A percentile compares a stretch with the other conserved stretches of the same genome.
These are phyloP conservation scores for Cryptomeria japonica DNA, from an alignment of 75 land plant genomes.

Conservation along the genomic window DNA sequence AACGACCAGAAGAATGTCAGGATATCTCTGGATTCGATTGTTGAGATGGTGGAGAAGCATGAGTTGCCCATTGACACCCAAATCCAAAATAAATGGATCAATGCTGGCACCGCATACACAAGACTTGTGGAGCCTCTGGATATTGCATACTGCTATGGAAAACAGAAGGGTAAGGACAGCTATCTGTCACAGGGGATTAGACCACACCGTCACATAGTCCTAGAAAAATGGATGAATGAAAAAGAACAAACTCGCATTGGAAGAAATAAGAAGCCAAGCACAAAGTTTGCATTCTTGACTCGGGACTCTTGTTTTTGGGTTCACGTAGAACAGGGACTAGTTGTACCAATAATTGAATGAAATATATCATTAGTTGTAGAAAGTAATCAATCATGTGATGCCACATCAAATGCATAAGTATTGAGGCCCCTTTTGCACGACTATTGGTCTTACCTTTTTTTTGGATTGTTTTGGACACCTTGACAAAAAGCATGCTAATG, in stretches of 20 bases:
- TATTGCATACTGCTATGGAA: slow-evolving; percentile 14
- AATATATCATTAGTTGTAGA: too few species aligned
- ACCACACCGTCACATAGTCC: slow-evolving; percentile 8
- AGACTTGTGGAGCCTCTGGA: slow-evolving; percentile 21
- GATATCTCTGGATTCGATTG: slow-evolving; percentile 12
- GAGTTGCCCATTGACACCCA: slow-evolving; percentile 9
- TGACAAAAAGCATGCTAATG: too few species aligned
- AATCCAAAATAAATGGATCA: slow-evolving; percentile 16
- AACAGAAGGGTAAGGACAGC: slow-evolving; percentile 1
- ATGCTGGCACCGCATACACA: slow-evolving; percentile 16
- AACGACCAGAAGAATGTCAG: not conserved
- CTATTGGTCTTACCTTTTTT: too few species aligned
- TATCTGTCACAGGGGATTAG: not conserved
- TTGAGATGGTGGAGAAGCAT: slow-evolving; percentile 11
- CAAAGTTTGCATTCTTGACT: slow-evolving; percentile 8
- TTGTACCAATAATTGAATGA: too few species aligned
- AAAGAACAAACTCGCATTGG: slow-evolving; percentile 1
- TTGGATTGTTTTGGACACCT: too few species aligned
- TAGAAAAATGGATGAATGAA: slow-evolving; percentile 11
- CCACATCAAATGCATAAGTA: too few species aligned
- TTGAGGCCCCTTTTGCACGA: too few species aligned
- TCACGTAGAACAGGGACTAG: not conserved
- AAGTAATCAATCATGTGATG: too few species aligned
- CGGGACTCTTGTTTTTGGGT: slow-evolving; percentile 5
- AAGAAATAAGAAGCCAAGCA: not conserved